Conservation (phyloP, 2,329 filamentous ascomycete genomes). For the Xylariales sp. region DNA sequence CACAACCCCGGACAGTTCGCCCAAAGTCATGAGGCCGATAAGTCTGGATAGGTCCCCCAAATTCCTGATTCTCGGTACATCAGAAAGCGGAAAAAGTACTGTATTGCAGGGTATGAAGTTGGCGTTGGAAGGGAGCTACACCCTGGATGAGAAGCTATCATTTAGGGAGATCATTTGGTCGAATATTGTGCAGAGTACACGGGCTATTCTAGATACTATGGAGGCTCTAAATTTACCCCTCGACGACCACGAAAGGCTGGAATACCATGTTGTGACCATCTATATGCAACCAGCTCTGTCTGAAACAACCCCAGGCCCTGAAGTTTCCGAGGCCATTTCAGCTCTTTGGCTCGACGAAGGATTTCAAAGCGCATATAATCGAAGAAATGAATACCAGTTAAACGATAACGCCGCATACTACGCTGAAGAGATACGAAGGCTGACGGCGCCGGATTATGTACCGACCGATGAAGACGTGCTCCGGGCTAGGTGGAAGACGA, state of each 20-base stretch:
- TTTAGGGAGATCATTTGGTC: neutral
- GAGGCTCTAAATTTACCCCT: neutral
- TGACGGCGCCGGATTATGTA: neutral
- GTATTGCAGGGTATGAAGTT: neutral
- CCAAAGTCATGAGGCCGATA: neutral
- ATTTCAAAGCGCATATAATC: neutral
- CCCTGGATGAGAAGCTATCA: neutral
- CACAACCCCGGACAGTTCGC: neutral
- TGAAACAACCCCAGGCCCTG: neutral
- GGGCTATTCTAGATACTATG: neutral
- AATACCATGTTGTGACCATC: neutral
- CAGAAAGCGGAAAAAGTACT: neutral
- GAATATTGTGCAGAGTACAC: no score
- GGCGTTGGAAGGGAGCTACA: neutral
- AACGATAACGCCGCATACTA: conserved; percentile 6
- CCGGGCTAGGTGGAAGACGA: neutral
- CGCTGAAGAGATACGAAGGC: neutral
- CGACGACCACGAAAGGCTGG: neutral
- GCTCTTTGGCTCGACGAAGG: neutral
- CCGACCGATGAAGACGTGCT: conserved; percentile 10
- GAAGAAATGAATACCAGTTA: neutral
- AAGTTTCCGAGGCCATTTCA: neutral
- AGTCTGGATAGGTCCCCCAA: neutral
- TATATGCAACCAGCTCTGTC: neutral
- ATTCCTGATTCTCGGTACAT: neutral